Evolutionary conservation across 305 asterid genomes (phyloP).

Genomic region (Ilex paraguariensis): DNA sequence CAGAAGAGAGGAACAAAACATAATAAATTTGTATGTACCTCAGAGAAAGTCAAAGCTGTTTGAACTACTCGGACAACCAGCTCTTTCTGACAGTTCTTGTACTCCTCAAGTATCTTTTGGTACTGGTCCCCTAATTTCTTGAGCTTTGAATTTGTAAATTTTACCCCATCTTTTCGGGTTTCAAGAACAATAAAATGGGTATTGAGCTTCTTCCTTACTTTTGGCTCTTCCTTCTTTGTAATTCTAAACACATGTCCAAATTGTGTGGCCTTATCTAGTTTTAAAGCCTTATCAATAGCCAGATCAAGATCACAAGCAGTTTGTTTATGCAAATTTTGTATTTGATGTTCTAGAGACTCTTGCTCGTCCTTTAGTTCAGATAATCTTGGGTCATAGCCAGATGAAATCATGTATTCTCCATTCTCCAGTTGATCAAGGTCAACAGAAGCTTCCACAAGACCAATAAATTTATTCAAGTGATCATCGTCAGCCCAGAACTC

Average conservation of each 20-base stretch:
- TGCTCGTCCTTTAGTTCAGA: constrained; percentile 61
- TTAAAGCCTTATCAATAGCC: constrained; percentile 71
- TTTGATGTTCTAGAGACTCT: constrained; percentile 66
- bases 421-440: constrained; percentile 98
- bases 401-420: constrained; percentile 95
- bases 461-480: constrained; percentile 86
- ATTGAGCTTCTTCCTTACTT: constrained; percentile 89
- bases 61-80: constrained; percentile 85
- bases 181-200: constrained; percentile 86
- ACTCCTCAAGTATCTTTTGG: constrained; percentile 88
- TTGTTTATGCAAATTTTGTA: constrained; percentile 68
- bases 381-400: constrained; percentile 74
- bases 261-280: constrained; percentile 86
- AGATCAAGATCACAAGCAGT: constrained; percentile 88
- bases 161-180: constrained; percentile 98
- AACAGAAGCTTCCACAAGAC: constrained; percentile 92
- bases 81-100: constrained; percentile 88
- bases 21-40: constrained; percentile 43
- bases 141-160: constrained; percentile 87
- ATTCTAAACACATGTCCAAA: constrained; percentile 93
- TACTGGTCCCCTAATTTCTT: constrained; percentile 74
- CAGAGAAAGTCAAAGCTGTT: constrained; percentile 80
- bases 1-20: constrained; percentile 11
- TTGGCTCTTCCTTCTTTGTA: constrained; percentile 98
- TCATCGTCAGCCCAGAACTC: constrained; percentile 70